Conservation (phyloP, 331 rosid genomes). For the Pyracantha coccinea region DNA sequence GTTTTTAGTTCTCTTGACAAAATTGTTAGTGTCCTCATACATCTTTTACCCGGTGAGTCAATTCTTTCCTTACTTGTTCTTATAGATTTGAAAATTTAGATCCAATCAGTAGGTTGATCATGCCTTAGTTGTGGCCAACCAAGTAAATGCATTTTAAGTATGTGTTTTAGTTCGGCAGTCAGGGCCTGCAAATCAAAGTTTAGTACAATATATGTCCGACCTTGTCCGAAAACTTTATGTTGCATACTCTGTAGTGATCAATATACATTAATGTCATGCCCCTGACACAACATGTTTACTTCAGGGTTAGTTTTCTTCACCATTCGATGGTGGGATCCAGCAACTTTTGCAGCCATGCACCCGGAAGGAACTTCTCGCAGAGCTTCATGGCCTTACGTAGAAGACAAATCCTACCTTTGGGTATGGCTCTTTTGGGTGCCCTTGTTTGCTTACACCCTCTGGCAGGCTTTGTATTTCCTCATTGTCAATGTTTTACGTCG, state of each 20-base stretch:
- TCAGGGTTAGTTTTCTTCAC: constrained; percentile 93
- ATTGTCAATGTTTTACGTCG: constrained; percentile 82
- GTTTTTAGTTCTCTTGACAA: constrained; percentile 88
- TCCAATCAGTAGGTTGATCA: neutral
- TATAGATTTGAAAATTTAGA: neutral
- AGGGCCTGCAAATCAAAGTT: neutral
- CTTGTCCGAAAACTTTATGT: neutral
- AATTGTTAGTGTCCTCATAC: constrained; percentile 86
- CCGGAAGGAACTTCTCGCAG: constrained; percentile 54
- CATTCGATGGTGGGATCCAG: constrained; percentile 93
- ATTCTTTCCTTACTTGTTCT: neutral
- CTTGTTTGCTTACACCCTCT: constrained; percentile 62
- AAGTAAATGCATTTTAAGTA: neutral
- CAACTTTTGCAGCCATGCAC: constrained; percentile 73
- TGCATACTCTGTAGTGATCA: neutral
- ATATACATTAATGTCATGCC: neutral
- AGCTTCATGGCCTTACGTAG: constrained; percentile 76
- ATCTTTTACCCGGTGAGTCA: constrained; percentile 78
- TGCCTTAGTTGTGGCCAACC: neutral
- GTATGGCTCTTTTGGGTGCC: constrained; percentile 83
- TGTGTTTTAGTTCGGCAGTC: neutral
- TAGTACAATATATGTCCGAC: neutral
- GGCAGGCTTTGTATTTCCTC: constrained; percentile 88
- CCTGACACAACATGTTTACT: neutral
- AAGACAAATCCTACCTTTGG: constrained; percentile 67